phyloP scores from a whole-genome alignment of 164 flowering plant genomes.

The Tinospora cordifolia region DNA sequence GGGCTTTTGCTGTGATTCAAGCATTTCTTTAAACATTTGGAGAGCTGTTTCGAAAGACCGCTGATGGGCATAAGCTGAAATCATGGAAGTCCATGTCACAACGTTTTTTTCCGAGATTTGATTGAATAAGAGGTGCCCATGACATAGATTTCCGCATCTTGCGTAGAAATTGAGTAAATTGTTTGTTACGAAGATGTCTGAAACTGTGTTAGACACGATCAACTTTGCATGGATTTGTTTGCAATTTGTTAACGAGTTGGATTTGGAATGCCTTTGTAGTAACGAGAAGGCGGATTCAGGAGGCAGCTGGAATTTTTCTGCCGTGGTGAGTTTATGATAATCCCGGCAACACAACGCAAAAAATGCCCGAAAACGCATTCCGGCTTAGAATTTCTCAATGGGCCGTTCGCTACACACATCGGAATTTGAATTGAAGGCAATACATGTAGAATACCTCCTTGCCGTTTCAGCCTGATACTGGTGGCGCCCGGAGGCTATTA shows the following conservation, averaged over 20 bases:
- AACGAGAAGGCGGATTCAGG: conserved; percentile 6
- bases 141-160: conserved; percentile 11
- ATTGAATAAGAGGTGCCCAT: conserved; percentile 22
- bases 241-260: conserved; percentile 19
- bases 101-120: conserved; percentile 13
- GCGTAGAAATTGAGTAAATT: conserved; percentile 16
- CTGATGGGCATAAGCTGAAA: conserved; percentile 16
- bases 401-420: too few species aligned
- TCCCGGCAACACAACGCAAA: conserved; percentile 6
- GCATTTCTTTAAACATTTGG: conserved; percentile 21
- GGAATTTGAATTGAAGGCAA: too few species aligned
- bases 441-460: too few species aligned
- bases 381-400: too few species aligned
- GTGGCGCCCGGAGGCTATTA: too few species aligned
- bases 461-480: too few species aligned
- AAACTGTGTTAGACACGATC: conserved; percentile 9
- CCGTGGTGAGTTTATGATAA: neutral
- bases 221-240: conserved; percentile 21
- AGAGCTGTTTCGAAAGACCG: conserved; percentile 9
- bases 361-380: conserved; percentile 6
- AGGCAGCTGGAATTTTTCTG: neutral
- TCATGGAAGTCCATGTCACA: conserved; percentile 27
- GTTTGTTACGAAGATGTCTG: conserved; percentile 13
- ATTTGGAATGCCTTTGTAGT: conserved; percentile 14
- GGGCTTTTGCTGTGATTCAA: conserved; percentile 14